Evolutionary conservation across 2,329 filamentous ascomycete genomes (phyloP), one percentile per base, ranked within the genome.

Genomic region (Mariannaea sp.): DNA sequence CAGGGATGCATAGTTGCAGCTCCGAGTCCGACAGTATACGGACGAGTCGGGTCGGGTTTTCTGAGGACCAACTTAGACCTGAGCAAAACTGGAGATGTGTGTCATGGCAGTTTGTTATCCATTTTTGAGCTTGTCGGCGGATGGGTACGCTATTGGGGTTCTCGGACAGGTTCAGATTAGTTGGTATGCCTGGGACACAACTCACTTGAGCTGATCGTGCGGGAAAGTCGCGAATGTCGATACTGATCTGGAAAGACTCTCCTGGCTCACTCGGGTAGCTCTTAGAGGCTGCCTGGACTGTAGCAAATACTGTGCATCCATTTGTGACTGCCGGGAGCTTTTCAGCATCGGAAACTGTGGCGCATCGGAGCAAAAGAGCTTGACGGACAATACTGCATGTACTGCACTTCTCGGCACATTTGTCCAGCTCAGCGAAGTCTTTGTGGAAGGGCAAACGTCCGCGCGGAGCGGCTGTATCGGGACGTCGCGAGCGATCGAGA

Each of bases 321-420:
- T 7, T n/a, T 4, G 46, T 49, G 16, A 4, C 10, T 2, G 19
- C 4, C 6, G 8, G 19, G 7, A 49, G 39, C 7, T 41, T 12
- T 5, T 42, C 38, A 8, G 22, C 38, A 9, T 49, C 46, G 6
- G 12, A 8, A 13, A 9, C 26, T n/a, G 46, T 49, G 14, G 46
- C 30, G 16, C 46, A 49, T 36, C 13, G 17, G 14, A 49, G 38
- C 6, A 49, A 26, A 27, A 49, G 16, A 8, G 47, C 47, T 29
- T 44, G 32, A 22, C 39, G 39, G 20, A 50, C 44, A 9, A 51
- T 30, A 40, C 40, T 32, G 20, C 48, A 51, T 4, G 48, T 44
- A 7, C 30, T 12, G 32, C 40, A 51, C 8, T 38, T 20, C n/a
- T 13, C 14, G 9, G 40, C 32, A 10, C 40, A 44, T 13, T 12